These are phyloP conservation scores for Ophiosphaerella korrae DNA, from an alignment of 2,329 filamentous ascomycete genomes.

Conservation along the genomic window DNA sequence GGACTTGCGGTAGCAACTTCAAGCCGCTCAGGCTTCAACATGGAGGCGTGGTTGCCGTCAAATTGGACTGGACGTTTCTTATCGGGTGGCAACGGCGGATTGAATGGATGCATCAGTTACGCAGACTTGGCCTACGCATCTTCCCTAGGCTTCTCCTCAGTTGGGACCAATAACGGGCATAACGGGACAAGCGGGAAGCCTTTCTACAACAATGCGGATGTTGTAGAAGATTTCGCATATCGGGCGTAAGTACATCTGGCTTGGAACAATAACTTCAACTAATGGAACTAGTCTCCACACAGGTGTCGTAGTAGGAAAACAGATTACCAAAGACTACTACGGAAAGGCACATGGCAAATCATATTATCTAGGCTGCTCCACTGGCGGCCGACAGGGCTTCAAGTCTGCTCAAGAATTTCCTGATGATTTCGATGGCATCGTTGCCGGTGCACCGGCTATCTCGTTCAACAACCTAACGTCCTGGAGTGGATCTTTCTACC, in stretches of 20 bases:
- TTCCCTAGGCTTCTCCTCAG: constrained; percentile 47
- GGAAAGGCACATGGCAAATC: constrained; percentile 48
- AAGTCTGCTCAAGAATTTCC: constrained; percentile 42
- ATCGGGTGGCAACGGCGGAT: constrained; percentile 47
- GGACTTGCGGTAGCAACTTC: constrained; percentile 48
- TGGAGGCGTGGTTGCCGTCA: constrained; percentile 54
- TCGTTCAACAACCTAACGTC: constrained; percentile 42
- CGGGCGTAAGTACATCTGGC: constrained; percentile 36
- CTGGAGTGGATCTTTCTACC: constrained; percentile 41
- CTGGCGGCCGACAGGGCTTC: constrained; percentile 46
- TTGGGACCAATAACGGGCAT: constrained; percentile 51
- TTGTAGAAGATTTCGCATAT: constrained; percentile 57
- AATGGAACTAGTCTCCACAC: constrained; percentile 33
- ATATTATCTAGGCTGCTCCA: constrained; percentile 47
- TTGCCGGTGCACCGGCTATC: constrained; percentile 43
- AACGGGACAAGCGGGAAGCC: constrained; percentile 52
- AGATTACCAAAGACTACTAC: constrained; percentile 50
- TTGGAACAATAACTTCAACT: background rate
- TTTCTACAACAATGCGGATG: constrained; percentile 54
- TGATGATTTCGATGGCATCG: constrained; percentile 45
- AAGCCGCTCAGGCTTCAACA: constrained; percentile 47
- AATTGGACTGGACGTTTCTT: constrained; percentile 49
- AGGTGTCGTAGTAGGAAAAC: constrained; percentile 46
- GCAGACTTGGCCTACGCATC: constrained; percentile 47
- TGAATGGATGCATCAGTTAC: constrained; percentile 49